A percentile compares a stretch with the other conserved stretches of the same genome.
phyloP scores from a whole-genome alignment of 2,329 filamentous ascomycete species.

The Xylariaceae sp. region DNA sequence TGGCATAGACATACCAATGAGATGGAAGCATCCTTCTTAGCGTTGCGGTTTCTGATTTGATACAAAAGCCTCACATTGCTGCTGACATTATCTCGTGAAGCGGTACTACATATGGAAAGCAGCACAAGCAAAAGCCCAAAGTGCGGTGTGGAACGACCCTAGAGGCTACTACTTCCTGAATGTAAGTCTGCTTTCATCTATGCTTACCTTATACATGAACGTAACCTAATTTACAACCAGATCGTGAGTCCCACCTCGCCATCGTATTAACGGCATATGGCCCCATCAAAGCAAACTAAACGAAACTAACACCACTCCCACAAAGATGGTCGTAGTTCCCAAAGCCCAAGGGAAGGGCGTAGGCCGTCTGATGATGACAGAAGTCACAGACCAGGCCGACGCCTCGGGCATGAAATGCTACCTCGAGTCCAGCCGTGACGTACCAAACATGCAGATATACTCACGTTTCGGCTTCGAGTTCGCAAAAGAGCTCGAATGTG shows the following conservation, averaged over 20 bases:
- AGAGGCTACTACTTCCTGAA: constrained; percentile 75
- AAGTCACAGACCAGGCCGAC: constrained; percentile 63
- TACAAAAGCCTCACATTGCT: too few relatives aligned
- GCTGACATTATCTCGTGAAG: constrained; percentile 20
- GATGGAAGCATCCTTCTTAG: too few relatives aligned
- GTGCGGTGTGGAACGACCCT: constrained; percentile 61
- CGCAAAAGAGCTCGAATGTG: constrained; percentile 63
- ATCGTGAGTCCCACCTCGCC: too few relatives aligned
- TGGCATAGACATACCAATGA: too few relatives aligned
- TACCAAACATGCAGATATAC: constrained; percentile 70
- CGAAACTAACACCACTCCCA: background rate
- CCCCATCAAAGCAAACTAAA: background rate
- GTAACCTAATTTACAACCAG: too few relatives aligned
- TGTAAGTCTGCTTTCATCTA: constrained; percentile 8
- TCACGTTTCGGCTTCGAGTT: constrained; percentile 66
- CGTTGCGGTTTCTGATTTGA: background rate
- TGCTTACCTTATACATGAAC: too few relatives aligned
- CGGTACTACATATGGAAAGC: constrained; percentile 74
- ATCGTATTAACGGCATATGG: too few relatives aligned
- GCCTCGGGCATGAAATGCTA: constrained; percentile 64
- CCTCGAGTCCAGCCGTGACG: constrained; percentile 65
- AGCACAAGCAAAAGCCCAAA: constrained; percentile 60
- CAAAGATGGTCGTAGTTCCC: constrained; percentile 65
- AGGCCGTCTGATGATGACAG: constrained; percentile 61
- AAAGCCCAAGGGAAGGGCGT: constrained; percentile 65